Percentiles rank a stretch among this genome's conserved stretches.
These are phyloP conservation scores for Epichloe baconii DNA, from an alignment of 2,329 filamentous ascomycete genomes.

Conservation along the genomic window DNA sequence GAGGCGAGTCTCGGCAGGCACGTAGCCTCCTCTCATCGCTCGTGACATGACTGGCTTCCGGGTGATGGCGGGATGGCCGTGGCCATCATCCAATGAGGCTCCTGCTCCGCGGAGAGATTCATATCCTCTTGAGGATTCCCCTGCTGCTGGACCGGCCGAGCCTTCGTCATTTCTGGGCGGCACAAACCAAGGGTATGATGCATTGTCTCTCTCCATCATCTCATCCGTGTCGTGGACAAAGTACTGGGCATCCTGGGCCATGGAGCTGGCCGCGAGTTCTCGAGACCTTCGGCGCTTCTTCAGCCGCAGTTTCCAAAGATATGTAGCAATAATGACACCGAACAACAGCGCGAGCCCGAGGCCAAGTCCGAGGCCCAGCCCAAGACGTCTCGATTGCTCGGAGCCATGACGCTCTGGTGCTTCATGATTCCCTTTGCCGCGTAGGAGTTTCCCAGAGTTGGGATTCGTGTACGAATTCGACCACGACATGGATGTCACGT, in stretches of 20 bases:
- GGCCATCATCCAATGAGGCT: constrained; percentile 13
- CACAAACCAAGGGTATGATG: background rate
- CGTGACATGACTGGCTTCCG: constrained; percentile 21
- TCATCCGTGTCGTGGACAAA: constrained; percentile 32
- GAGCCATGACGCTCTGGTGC: constrained; percentile 12
- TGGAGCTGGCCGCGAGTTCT: constrained; percentile 33
- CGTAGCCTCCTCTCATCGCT: constrained; percentile 18
- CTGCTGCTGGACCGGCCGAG: constrained; percentile 8
- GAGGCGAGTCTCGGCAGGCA: constrained; percentile 17
- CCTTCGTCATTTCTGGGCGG: background rate
- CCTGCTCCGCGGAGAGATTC: constrained; percentile 30
- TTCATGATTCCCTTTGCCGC: constrained; percentile 3
- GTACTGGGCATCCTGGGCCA: constrained; percentile 35
- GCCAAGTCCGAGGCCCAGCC: constrained; percentile 53
- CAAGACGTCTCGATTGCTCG: constrained; percentile 25
- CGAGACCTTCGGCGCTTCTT: constrained; percentile 22
- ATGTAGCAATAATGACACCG: constrained; percentile 32
- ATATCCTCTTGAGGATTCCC: constrained; percentile 32
- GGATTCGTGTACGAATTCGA: constrained; percentile 36
- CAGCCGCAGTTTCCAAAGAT: constrained; percentile 36
- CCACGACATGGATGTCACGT: constrained; percentile 45
- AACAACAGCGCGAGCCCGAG: constrained; percentile 35
- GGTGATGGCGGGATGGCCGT: constrained; percentile 19
- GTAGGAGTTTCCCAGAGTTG: constrained; percentile 2
- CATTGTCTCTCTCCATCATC: constrained; percentile 29